Evolutionary conservation across 2,329 filamentous ascomycete genomes (phyloP).

Genomic region (Plectosphaerella cucumerina): DNA sequence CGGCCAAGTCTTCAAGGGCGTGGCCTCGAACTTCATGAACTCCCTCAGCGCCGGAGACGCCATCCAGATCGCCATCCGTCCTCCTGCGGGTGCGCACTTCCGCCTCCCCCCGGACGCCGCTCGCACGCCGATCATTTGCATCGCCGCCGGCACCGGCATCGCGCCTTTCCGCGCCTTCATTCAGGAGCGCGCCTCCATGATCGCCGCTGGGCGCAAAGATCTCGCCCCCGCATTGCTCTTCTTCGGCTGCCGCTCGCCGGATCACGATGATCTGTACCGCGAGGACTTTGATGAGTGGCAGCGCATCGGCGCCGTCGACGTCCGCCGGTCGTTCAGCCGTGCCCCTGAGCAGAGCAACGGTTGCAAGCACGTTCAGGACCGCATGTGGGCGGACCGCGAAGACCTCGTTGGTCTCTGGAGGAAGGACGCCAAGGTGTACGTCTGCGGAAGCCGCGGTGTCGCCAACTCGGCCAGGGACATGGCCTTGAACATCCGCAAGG

Average conservation of each 20-base stretch:
- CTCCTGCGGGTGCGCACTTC: slow-evolving; percentile 30
- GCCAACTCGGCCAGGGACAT: slow-evolving; percentile 34
- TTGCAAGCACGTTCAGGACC: slow-evolving; percentile 43
- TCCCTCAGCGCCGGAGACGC: slow-evolving; percentile 37
- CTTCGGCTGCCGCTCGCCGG: slow-evolving; percentile 39
- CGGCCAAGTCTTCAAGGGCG: slow-evolving; percentile 47
- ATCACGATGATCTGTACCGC: slow-evolving; percentile 40
- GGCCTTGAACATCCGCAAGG: slow-evolving; percentile 13
- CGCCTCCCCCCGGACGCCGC: slow-evolving; percentile 33
- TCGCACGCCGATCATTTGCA: slow-evolving; percentile 35
- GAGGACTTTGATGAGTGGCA: slow-evolving; percentile 43
- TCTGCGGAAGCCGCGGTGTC: slow-evolving; percentile 52
- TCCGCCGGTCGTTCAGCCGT: slow-evolving; percentile 53
- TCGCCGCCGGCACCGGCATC: slow-evolving; percentile 36
- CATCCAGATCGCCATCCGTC: slow-evolving; percentile 45
- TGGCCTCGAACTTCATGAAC: slow-evolving; percentile 58
- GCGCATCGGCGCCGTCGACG: slow-evolving; percentile 42
- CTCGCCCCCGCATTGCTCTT: slow-evolving; percentile 40
- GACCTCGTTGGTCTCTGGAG: slow-evolving; percentile 29
- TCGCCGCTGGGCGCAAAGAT: slow-evolving; percentile 32
- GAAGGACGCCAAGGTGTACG: slow-evolving; percentile 47
- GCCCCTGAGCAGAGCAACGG: slow-evolving; percentile 37
- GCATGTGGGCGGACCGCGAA: slow-evolving; percentile 27
- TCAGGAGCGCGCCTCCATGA: slow-evolving; percentile 29
- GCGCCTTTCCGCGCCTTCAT: slow-evolving; percentile 18